Conservation (phyloP, 495 filamentous ascomycete species). For the Astrocystis sublimbata region DNA sequence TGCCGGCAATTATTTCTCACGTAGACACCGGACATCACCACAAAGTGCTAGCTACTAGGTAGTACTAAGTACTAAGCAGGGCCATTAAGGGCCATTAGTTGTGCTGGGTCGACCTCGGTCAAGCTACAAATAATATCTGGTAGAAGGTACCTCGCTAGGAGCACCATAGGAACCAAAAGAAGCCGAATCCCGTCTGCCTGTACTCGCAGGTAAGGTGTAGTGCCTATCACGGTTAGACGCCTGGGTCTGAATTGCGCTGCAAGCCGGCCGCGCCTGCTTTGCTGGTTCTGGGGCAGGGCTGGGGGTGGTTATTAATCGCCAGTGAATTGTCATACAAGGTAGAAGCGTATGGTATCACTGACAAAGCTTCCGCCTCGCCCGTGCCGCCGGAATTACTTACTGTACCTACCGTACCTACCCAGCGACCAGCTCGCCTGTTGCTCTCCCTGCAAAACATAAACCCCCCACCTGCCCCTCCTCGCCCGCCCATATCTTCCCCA, state of each 20-base stretch:
- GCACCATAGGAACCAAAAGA: too few relatives aligned
- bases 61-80: background rate
- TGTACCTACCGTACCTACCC: background rate
- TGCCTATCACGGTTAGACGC: too few relatives aligned
- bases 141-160: background rate
- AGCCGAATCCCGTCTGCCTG: too few relatives aligned
- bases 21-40: background rate
- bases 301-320: too few relatives aligned
- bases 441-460: constrained; percentile 21
- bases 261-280: too few relatives aligned
- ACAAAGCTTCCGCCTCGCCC: background rate
- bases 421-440: background rate
- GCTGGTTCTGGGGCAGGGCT: too few relatives aligned
- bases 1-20: background rate
- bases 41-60: background rate
- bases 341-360: background rate
- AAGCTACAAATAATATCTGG: background rate
- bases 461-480: constrained; percentile 26
- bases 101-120: too few relatives aligned
- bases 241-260: too few relatives aligned
- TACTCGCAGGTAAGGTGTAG: too few relatives aligned
- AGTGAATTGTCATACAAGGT: too few relatives aligned
- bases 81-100: too few relatives aligned
- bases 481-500: constrained; percentile 13
- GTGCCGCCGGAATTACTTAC: background rate